Percentiles rank a stretch among this genome's conserved stretches.
phyloP scores from a whole-genome alignment of 2,329 filamentous ascomycete species.

The Nigrospora osmanthi region DNA sequence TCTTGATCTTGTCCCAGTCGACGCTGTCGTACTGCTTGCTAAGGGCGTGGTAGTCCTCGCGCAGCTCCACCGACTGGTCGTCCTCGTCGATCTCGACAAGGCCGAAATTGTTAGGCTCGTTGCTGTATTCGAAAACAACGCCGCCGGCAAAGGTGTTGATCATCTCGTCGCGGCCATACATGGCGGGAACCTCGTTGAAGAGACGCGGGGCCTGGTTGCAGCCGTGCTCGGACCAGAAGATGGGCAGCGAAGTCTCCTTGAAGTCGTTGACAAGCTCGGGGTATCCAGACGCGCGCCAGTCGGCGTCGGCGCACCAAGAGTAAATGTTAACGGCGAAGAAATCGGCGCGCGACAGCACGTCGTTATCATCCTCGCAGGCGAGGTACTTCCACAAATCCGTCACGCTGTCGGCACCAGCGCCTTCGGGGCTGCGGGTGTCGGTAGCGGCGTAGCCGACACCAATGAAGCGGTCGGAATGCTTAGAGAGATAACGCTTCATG shows the following conservation, averaged over 20 bases:
- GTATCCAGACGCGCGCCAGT: constrained; percentile 52
- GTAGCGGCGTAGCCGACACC: constrained; percentile 73
- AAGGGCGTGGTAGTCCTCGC: constrained; percentile 62
- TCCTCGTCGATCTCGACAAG: constrained; percentile 45
- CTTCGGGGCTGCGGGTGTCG: constrained; percentile 27
- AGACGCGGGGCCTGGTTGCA: constrained; percentile 62
- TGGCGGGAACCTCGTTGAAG: constrained; percentile 64
- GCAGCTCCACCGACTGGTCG: constrained; percentile 35
- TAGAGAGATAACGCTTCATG: constrained; percentile 68
- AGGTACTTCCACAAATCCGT: constrained; percentile 67
- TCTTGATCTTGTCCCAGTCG: constrained; percentile 58
- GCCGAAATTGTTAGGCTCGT: constrained; percentile 56
- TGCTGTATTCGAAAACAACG: constrained; percentile 69
- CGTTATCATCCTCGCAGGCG: constrained; percentile 47
- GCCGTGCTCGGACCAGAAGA: constrained; percentile 73
- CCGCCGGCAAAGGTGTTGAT: constrained; percentile 60
- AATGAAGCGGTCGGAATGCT: constrained; percentile 55
- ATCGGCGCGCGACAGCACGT: constrained; percentile 46
- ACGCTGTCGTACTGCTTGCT: constrained; percentile 64
- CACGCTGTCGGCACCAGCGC: constrained; percentile 20
- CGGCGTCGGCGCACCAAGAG: constrained; percentile 59
- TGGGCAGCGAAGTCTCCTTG: constrained; percentile 53
- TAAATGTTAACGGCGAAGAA: constrained; percentile 65
- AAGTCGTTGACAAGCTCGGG: constrained; percentile 55
- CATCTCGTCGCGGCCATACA: constrained; percentile 61